Evolutionary conservation across 1,284 basidiomycete genomes (phyloP).

Genomic region (Cryptococcus deneoformans): DNA sequence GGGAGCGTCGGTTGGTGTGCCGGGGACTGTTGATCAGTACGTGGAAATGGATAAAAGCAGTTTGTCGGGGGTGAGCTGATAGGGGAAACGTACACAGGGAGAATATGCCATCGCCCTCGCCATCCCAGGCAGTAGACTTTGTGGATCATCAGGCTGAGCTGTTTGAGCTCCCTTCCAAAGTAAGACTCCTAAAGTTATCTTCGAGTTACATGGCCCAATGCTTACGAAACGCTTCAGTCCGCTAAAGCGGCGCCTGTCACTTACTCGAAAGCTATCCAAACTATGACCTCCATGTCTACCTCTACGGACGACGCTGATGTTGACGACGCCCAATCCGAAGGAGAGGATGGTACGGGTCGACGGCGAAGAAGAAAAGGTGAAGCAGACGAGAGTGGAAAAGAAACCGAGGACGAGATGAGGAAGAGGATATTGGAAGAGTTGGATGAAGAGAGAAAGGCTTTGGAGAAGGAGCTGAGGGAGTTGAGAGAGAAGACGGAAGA

Average conservation of each 20-base stretch:
- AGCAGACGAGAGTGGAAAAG: slow-evolving; percentile 45
- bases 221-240: neutral
- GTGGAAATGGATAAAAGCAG: neutral
- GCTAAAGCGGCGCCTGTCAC: slow-evolving; percentile 55
- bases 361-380: slow-evolving; percentile 3
- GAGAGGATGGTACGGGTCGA: slow-evolving; percentile 50
- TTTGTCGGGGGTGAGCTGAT: slow-evolving; percentile 3
- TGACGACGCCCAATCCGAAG: slow-evolving; percentile 4
- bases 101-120: slow-evolving; percentile 55
- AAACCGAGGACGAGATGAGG: slow-evolving; percentile 68
- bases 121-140: slow-evolving; percentile 60
- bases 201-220: neutral
- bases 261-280: slow-evolving; percentile 94
- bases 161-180: slow-evolving; percentile 84
- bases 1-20: slow-evolving; percentile 55
- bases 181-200: slow-evolving; percentile 9
- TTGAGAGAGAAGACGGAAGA: slow-evolving; percentile 71
- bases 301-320: slow-evolving; percentile 25
- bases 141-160: slow-evolving; percentile 83
- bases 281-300: slow-evolving; percentile 38
- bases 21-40: slow-evolving; percentile 16
- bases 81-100: slow-evolving; percentile 47
- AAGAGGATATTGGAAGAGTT: slow-evolving; percentile 59
- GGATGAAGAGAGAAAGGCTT: slow-evolving; percentile 60
- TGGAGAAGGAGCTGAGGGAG: slow-evolving; percentile 75